Percentiles rank a stretch among this genome's conserved stretches.
Conservation (phyloP, 768 basidiomycete species). For the Xerocomus spinulosus region DNA sequence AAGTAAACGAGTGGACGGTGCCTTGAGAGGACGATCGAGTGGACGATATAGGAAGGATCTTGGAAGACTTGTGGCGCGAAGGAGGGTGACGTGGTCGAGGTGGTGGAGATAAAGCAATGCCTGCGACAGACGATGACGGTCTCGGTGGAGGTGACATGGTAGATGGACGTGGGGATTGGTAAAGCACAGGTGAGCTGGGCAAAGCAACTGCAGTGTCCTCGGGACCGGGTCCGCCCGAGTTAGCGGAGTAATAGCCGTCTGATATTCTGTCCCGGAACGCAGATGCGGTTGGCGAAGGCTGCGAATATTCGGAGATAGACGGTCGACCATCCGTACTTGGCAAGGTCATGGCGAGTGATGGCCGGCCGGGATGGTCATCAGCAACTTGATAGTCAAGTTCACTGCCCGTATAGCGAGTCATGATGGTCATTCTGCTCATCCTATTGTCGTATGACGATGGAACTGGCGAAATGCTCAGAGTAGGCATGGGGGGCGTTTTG, state of each 20-base stretch:
- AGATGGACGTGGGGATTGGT: slow-evolving; percentile 19
- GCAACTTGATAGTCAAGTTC: slow-evolving; percentile 36
- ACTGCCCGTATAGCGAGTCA: slow-evolving; percentile 35
- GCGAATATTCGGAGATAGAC: slow-evolving; percentile 65
- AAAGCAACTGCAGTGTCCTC: slow-evolving; percentile 10
- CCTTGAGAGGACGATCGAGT: slow-evolving; percentile 27
- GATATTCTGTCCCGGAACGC: slow-evolving; percentile 63
- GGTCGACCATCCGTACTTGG: slow-evolving; percentile 38
- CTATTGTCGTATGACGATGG: slow-evolving; percentile 25
- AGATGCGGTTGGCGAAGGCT: slow-evolving; percentile 71
- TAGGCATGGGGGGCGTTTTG: slow-evolving; percentile 44
- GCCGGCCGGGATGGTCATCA: slow-evolving; percentile 31
- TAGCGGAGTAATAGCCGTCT: slow-evolving; percentile 30
- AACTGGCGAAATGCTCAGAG: slow-evolving; percentile 28
- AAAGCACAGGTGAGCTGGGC: slow-evolving; percentile 21
- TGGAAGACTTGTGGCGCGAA: slow-evolving; percentile 19
- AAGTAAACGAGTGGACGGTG: slow-evolving; percentile 30
- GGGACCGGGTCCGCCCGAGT: slow-evolving; percentile 18
- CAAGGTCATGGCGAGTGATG: slow-evolving; percentile 51
- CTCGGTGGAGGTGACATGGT: slow-evolving; percentile 56
- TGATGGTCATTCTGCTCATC: slow-evolving; percentile 20
- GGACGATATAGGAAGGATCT: slow-evolving; percentile 12
- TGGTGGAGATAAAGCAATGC: slow-evolving; percentile 56
- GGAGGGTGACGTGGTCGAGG: slow-evolving; percentile 22
- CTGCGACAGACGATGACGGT: slow-evolving; percentile 56